Conservation (phyloP, 495 filamentous ascomycete species). For the Halenospora varia region DNA sequence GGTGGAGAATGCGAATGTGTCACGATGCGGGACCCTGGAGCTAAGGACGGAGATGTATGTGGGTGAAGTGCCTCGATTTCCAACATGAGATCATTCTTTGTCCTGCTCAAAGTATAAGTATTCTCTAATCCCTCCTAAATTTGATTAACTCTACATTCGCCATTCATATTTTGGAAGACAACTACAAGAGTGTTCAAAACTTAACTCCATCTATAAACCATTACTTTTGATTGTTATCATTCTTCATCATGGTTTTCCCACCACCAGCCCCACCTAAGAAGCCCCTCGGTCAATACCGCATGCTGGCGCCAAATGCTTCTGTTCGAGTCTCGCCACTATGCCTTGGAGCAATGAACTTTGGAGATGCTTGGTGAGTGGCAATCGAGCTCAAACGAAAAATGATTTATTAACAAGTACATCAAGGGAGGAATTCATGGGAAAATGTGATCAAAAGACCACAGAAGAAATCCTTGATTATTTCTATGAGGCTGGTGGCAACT, state of each 20-base stretch:
- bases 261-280: conserved; percentile 37
- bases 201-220: not conserved
- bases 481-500: conserved; percentile 67
- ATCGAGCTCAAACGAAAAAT: not conserved
- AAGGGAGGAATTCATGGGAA: conserved; percentile 46
- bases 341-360: conserved; percentile 62
- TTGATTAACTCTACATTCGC: not conserved
- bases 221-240: not conserved
- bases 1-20: too few species aligned
- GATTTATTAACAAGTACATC: not conserved
- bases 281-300: conserved; percentile 52
- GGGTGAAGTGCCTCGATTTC: not conserved
- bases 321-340: conserved; percentile 58
- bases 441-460: conserved; percentile 55
- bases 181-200: too few species aligned
- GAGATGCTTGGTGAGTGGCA: conserved; percentile 42
- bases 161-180: too few species aligned
- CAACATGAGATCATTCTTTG: not conserved
- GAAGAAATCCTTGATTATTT: conserved; percentile 65
- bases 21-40: not conserved
- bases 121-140: not conserved
- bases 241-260: conserved; percentile 17
- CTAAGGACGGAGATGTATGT: not conserved
- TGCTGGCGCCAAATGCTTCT: conserved; percentile 54
- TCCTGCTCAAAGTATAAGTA: not conserved